A percentile compares a stretch with the other conserved stretches of the same genome.
These are phyloP conservation scores for Backusella sp. DNA, from an alignment of 192 early-diverging fungal species.

Conservation along the genomic window DNA sequence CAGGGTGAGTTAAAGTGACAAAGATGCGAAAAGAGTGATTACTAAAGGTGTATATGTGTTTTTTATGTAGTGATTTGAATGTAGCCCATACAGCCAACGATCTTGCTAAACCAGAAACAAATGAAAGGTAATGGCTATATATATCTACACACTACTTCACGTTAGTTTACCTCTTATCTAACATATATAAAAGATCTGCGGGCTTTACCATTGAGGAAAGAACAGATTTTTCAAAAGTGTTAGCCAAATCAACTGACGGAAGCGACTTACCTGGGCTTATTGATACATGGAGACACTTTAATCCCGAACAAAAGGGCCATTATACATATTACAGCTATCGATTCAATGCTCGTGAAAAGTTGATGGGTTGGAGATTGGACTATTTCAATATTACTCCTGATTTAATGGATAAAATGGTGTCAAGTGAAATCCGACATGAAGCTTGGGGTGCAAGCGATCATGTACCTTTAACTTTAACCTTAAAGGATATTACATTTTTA, in stretches of 20 bases:
- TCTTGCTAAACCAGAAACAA: constrained; percentile 70
- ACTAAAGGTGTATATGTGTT: neutral
- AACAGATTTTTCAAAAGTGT: constrained; percentile 58
- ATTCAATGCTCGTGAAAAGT: constrained; percentile 66
- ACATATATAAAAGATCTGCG: constrained; percentile 49
- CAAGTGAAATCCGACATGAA: constrained; percentile 67
- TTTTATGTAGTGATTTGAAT: constrained; percentile 63
- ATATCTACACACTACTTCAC: neutral
- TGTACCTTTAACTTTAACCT: constrained; percentile 69
- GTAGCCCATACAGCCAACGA: constrained; percentile 80
- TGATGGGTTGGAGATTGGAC: constrained; percentile 83
- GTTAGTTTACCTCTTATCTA: neutral
- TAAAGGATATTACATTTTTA: constrained; percentile 39
- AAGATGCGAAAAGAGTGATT: neutral
- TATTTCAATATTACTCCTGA: constrained; percentile 75
- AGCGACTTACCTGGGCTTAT: constrained; percentile 48
- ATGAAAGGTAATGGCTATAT: constrained; percentile 49
- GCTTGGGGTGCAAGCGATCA: constrained; percentile 90
- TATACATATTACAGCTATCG: constrained; percentile 84
- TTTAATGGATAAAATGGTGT: constrained; percentile 54
- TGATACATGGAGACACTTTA: constrained; percentile 72
- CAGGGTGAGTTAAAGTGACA: constrained; percentile 48
- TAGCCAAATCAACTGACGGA: constrained; percentile 40
- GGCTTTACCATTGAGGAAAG: constrained; percentile 87
- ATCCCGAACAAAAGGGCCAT: constrained; percentile 60